Base-by-base conservation (phyloP, 2,329 filamentous ascomycete species). In the Biscogniauxia marginata region DNA sequence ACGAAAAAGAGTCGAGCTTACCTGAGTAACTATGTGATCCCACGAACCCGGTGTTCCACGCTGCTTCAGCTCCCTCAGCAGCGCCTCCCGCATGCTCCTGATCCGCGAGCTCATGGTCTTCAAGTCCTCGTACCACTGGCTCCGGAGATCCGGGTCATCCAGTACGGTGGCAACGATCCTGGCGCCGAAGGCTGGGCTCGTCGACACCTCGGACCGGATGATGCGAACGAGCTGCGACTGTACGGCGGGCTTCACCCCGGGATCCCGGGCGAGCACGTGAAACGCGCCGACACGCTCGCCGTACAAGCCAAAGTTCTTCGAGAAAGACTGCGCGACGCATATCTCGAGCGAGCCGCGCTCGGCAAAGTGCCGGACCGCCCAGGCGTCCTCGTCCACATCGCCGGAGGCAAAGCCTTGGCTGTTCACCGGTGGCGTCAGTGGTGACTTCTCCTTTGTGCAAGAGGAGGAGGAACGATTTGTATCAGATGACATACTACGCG, bases 291-390 rank as follows among this genome's bases (percentile, higher is more conserved):
- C 60, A 4, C 73, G 63, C 56, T 75, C 67, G 1, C 72, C 71
- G 55, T 75, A 75, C 0, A 75, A 63, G 4, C 72, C 73, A 39
- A 75, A 68, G 54, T 73, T 75, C 60, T 75, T 70, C 13, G 63
- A 61, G 55, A 74, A 75, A 0, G 70, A 74, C 25, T 74, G 70
- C 0, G 68, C 69, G 1, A 74, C 63, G 11, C 58, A 60, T 9
- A 71, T 58, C 25, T 67, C 67, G 44, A 63, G 54, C 4, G 44
- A 50, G 3, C 44, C 50, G 13, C 59, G 53, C 19, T 44, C 39
- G 9, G 45, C 53, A 20, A 70, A 74, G 53, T 73, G 63, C 1
- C 70, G 65, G 7, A 75, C 62, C 1, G 71, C 62, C 65, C 67
- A 74, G 3, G 68, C 70, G 58, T 75, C 73, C 7, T 66, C 54